These are phyloP conservation scores for Trypanosoma brucei DNA, from an alignment of 208 protist species.

Conservation along the genomic window DNA sequence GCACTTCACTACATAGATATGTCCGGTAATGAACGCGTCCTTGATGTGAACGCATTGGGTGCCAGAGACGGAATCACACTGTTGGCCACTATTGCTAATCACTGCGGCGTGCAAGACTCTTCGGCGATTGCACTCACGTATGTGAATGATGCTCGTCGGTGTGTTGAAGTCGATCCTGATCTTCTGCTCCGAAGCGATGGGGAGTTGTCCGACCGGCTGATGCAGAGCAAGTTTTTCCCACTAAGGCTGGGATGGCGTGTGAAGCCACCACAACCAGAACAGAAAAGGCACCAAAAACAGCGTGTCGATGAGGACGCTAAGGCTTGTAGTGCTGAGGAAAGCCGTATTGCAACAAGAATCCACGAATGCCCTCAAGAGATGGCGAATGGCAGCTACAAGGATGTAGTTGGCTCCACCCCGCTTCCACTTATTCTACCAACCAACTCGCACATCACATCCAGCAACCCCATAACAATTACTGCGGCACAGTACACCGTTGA, in stretches of 20 bases:
- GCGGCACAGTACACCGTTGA: constrained; percentile 35
- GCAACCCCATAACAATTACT: constrained; percentile 41
- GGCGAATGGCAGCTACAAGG: no score
- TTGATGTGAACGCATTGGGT: constrained; percentile 35
- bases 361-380: no score
- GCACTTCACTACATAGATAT: constrained; percentile 57
- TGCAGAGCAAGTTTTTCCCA: constrained; percentile 44
- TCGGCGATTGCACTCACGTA: constrained; percentile 30
- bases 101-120: constrained; percentile 21
- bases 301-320: background rate
- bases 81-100: constrained; percentile 15
- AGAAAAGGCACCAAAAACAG: background rate
- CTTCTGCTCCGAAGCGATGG: constrained; percentile 42
- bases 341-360: no score
- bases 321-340: no score
- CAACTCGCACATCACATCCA: constrained; percentile 39
- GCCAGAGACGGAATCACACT: constrained; percentile 25
- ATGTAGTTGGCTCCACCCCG: constrained; percentile 7
- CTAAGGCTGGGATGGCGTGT: constrained; percentile 35
- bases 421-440: constrained; percentile 48
- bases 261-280: background rate
- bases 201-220: constrained; percentile 37
- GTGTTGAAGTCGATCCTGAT: constrained; percentile 54
- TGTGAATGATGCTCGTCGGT: constrained; percentile 16
- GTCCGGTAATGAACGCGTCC: constrained; percentile 19